Evolutionary conservation across 495 filamentous ascomycete species (phyloP).

Genomic region (Lepraria neglecta): DNA sequence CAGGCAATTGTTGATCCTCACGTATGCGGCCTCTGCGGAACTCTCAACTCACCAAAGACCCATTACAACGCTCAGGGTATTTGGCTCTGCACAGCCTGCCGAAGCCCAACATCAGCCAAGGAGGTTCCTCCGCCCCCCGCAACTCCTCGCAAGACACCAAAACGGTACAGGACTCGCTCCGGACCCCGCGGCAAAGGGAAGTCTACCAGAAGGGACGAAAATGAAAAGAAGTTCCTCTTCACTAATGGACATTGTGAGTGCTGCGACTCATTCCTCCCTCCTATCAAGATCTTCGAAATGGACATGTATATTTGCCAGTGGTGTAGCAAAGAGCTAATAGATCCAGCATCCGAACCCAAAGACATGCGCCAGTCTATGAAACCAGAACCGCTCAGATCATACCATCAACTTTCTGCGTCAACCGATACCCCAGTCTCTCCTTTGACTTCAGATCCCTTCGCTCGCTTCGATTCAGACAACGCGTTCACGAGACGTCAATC

Average conservation of each 20-base stretch:
- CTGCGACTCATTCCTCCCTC: neutral
- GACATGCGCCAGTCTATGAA: neutral
- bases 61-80: slow-evolving; percentile 2
- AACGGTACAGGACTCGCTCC: neutral
- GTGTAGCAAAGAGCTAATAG: neutral
- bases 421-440: neutral
- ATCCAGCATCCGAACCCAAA: slow-evolving; percentile 1
- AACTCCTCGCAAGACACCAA: neutral
- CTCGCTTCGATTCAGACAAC: neutral
- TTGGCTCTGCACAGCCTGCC: slow-evolving; percentile 13
- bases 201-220: neutral
- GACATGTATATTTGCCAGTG: neutral
- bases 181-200: neutral
- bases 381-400: neutral
- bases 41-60: slow-evolving; percentile 1
- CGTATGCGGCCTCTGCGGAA: slow-evolving; percentile 3
- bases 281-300: neutral
- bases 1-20: neutral
- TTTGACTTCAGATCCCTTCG: neutral
- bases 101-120: slow-evolving; percentile 1
- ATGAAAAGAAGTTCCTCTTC: neutral
- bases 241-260: neutral
- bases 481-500: neutral
- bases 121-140: slow-evolving; percentile 16
- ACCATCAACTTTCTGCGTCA: neutral